Evolutionary conservation across 2,329 filamentous ascomycete genomes (phyloP), one percentile per base, ranked within the genome.

Genomic region (Colletotrichum sp.): DNA sequence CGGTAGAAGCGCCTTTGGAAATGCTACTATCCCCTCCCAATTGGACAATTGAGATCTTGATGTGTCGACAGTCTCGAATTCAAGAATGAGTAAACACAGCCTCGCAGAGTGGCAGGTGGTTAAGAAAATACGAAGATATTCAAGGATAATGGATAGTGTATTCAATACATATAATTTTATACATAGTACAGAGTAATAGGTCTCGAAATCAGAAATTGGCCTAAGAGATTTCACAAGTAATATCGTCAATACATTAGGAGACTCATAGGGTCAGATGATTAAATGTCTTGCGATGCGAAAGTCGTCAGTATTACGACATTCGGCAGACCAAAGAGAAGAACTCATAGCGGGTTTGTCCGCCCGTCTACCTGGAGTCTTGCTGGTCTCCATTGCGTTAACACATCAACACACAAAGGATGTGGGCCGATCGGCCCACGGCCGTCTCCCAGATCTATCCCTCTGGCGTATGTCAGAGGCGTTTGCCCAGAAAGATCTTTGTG

Each of bases 91-190:
- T 3, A 12, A 21, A n/a, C 18, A 49, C 9, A 0, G 44, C 7
- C 9, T 49, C 18, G 18, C 44, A 49, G 1, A n/a, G 18, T n/a
- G 18, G 18, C 18, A 49, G 10, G 10, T n/a, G 10, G 1, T 21
- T 49, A 6, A 49, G n/a, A 49, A 21, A n/a, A 2, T 1, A 49
- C 18, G 18, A 21, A 49, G 3, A 21, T 4, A 21, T 49, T 12
- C 3, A 12, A 49, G 44, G 18, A 0, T 6, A 3, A 49, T 49
- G 18, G 18, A 1, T 4, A 49, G 44, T 0, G n/a, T 21, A n/a
- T 12, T 12, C 0, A 6, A 2, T 7, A n/a, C 10, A 49, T 0
- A 6, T 13, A 49, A 1, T 16, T 1, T 3, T 39, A 9, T 8
- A 2, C 36, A 3, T 39, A 18, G 15, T 8, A 2, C 34, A 2